Percentiles rank a stretch among this genome's conserved stretches.
Conservation (phyloP, 2,329 filamentous ascomycete genomes). For the Stromatinia cepivora region DNA sequence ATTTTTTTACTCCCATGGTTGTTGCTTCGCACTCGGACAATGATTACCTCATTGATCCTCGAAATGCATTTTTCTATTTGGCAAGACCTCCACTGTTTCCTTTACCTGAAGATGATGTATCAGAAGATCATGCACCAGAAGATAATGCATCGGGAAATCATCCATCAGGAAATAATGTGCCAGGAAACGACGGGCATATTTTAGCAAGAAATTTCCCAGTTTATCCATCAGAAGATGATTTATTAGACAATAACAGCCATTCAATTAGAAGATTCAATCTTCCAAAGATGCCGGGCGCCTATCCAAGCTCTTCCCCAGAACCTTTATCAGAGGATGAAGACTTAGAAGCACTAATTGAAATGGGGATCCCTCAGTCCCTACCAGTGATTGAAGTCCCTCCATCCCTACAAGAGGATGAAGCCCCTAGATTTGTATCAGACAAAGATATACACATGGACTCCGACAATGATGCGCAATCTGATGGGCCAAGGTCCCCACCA, state of each 20-base stretch:
- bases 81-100: no score
- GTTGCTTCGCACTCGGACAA: no score
- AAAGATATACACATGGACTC: neutral
- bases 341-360: no score
- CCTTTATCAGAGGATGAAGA: neutral
- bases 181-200: no score
- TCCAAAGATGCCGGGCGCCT: neutral
- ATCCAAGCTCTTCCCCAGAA: neutral
- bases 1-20: no score
- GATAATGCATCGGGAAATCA: no score
- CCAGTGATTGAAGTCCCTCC: neutral
- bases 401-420: neutral
- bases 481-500: neutral
- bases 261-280: neutral
- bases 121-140: no score
- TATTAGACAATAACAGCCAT: neutral
- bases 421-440: neutral
- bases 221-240: neutral
- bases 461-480: neutral
- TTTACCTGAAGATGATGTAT: no score
- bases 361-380: no score
- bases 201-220: neutral
- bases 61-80: no score
- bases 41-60: no score
- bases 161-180: no score